Percentiles rank a stretch among this genome's conserved stretches.
Conservation (phyloP, 495 filamentous ascomycete genomes). For the Antarctomyces pellizariae region DNA sequence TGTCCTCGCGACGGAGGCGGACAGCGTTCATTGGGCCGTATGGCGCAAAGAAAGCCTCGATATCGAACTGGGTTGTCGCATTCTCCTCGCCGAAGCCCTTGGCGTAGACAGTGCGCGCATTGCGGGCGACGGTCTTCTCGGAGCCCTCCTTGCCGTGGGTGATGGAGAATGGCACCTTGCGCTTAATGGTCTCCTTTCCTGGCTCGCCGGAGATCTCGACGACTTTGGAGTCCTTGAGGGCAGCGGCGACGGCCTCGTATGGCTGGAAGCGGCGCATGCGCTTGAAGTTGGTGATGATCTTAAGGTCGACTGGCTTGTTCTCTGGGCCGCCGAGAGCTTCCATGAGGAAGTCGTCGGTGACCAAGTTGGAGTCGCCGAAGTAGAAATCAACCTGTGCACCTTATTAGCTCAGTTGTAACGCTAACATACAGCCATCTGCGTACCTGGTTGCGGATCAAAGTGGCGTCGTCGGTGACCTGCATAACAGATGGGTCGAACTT, state of each 20-base stretch:
- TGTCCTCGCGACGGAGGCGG: conserved; percentile 56
- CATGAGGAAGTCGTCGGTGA: conserved; percentile 69
- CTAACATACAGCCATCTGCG: conserved; percentile 8
- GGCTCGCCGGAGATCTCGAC: conserved; percentile 41
- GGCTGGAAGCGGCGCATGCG: conserved; percentile 87
- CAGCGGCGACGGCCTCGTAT: conserved; percentile 54
- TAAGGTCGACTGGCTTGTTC: conserved; percentile 61
- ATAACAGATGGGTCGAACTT: conserved; percentile 42
- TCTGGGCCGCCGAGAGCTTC: conserved; percentile 43
- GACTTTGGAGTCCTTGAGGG: conserved; percentile 45
- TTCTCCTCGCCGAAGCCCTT: conserved; percentile 81
- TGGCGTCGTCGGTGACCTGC: conserved; percentile 44
- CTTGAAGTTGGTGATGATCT: conserved; percentile 59
- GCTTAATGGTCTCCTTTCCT: conserved; percentile 39
- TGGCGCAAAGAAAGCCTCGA: conserved; percentile 73
- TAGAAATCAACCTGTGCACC: conserved; percentile 74
- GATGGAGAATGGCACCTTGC: conserved; percentile 40
- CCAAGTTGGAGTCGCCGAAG: conserved; percentile 82
- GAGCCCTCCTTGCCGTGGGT: conserved; percentile 11
- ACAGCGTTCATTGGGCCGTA: conserved; percentile 64
- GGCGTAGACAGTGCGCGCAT: conserved; percentile 20
- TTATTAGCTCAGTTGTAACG: conserved; percentile 5
- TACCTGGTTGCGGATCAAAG: conserved; percentile 62
- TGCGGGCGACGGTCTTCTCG: conserved; percentile 14
- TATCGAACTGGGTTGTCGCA: conserved; percentile 61